Evolutionary conservation across 805 yeast species (phyloP), one percentile per base, ranked within the genome.

Genomic region (Wickerhamiella sergipiensis): DNA sequence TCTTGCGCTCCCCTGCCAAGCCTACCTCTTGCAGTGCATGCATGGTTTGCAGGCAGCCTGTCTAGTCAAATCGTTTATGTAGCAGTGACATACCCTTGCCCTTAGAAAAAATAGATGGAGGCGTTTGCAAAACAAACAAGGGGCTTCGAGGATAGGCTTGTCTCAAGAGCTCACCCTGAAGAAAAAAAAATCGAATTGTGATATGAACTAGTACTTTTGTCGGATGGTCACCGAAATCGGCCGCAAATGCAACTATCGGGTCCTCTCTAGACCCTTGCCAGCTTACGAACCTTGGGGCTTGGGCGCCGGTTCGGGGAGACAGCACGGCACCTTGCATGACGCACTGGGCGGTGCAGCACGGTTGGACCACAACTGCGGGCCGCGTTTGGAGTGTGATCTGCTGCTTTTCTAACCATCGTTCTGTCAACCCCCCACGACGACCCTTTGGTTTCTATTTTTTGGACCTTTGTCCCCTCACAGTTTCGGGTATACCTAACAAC

Each of bases 241-340:
- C 33, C 15, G 33, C 33, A 29, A 29, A 12, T 6, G 33, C 15
- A 12, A 29, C 33, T 12, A 29, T 12, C 33, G 33, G 33, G 33
- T 29, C 15, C 33, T 7, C 33, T 12, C 15, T 3, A 12, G 33
- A 12, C 33, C 33, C 33, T 12, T 29, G 33, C 33, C 33, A 29
- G 33, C 33, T 29, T 29, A 29, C 33, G 33, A 29, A 29, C 33
- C 33, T 29, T 29, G 15, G 15, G 33, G n/a, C n/a, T 18, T 24
- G 19, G 40, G 17, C 40, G 17, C 40, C 19, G 40, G 40, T 36
- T 36, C 40, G 19, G 40, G 40, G 40, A 15, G 19, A n/a, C 40
- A 36, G 40, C 40, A 36, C 40, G 40, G 40, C 40, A 36, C 40
- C 40, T 36, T 36, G 40, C 40, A 36, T 36, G 40, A 36, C 40